phyloP scores from a whole-genome alignment of 2,329 filamentous ascomycete species.

The Trichoderma asperellum region DNA sequence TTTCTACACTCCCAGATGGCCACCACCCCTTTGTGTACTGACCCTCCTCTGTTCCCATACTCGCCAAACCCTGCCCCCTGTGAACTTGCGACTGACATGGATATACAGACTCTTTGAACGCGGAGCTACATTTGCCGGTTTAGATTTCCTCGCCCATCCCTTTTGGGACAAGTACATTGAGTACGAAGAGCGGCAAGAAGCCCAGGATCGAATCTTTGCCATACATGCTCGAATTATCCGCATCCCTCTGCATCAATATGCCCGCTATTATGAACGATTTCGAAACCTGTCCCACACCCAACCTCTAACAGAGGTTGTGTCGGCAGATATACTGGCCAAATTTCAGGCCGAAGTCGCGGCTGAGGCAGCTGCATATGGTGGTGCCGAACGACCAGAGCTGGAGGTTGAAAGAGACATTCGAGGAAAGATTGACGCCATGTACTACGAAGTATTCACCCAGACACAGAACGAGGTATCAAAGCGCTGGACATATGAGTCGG shows the following conservation, averaged over 20 bases:
- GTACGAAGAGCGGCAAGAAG: constrained; percentile 89
- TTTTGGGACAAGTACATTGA: constrained; percentile 99
- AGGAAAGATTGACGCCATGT: constrained; percentile 75
- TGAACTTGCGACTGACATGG: constrained; percentile 37
- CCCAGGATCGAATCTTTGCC: constrained; percentile 80
- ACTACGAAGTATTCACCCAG: constrained; percentile 77
- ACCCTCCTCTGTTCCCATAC: constrained; percentile 49
- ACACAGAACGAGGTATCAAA: constrained; percentile 89
- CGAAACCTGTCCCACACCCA: constrained; percentile 73
- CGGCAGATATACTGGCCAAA: constrained; percentile 67
- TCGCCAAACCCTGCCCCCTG: constrained; percentile 37
- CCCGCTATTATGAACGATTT: constrained; percentile 91
- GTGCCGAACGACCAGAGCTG: constrained; percentile 65
- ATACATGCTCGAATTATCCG: constrained; percentile 82
- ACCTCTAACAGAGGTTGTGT: constrained; percentile 73
- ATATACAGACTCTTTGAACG: constrained; percentile 84
- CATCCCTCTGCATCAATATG: constrained; percentile 95
- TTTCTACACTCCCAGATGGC: constrained; percentile 47
- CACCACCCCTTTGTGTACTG: constrained; percentile 61
- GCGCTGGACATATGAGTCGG: constrained; percentile 91
- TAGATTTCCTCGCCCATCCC: constrained; percentile 91
- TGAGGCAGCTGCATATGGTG: constrained; percentile 59
- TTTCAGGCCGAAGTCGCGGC: constrained; percentile 74
- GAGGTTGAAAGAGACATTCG: constrained; percentile 86
- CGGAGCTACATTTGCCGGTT: constrained; percentile 78